Conservation (phyloP, 305 asterid species). For the Striga hermonthica region DNA sequence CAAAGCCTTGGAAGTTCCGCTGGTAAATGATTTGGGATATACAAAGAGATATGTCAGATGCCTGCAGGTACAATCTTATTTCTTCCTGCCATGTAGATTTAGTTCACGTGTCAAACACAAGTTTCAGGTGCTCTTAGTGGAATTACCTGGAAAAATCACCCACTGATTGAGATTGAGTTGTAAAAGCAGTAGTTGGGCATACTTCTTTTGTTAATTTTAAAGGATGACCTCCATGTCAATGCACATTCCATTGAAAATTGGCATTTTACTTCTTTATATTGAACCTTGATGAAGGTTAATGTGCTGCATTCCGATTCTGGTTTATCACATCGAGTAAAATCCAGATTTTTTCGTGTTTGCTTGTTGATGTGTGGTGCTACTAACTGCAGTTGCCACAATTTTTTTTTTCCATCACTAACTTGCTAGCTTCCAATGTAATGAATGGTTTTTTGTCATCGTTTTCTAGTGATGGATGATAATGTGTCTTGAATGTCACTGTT, state of each 20-base stretch:
- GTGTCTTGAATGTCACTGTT: neutral
- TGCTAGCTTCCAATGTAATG: neutral
- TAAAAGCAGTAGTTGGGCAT: neutral
- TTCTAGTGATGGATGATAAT: conserved; percentile 13
- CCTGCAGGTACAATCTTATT: conserved; percentile 64
- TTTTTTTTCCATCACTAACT: too few species aligned
- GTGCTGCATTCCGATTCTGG: too few species aligned
- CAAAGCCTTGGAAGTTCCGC: conserved; percentile 94
- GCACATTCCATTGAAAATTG: neutral
- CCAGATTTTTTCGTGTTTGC: too few species aligned
- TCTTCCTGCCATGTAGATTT: neutral
- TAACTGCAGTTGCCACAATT: neutral
- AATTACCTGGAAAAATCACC: neutral
- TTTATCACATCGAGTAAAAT: too few species aligned
- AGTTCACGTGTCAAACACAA: neutral
- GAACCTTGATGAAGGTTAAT: too few species aligned
- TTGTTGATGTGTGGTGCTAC: neutral
- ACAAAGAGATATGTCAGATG: conserved; percentile 95
- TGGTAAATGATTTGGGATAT: conserved; percentile 95
- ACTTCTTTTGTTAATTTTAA: neutral
- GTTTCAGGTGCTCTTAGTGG: neutral
- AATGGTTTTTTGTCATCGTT: conserved; percentile 7
- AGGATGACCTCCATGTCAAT: neutral
- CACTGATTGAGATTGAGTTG: conserved; percentile 6
- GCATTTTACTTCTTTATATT: too few species aligned